Conservation (phyloP, 208 protist genomes). For the Leishmania tarentolae region DNA sequence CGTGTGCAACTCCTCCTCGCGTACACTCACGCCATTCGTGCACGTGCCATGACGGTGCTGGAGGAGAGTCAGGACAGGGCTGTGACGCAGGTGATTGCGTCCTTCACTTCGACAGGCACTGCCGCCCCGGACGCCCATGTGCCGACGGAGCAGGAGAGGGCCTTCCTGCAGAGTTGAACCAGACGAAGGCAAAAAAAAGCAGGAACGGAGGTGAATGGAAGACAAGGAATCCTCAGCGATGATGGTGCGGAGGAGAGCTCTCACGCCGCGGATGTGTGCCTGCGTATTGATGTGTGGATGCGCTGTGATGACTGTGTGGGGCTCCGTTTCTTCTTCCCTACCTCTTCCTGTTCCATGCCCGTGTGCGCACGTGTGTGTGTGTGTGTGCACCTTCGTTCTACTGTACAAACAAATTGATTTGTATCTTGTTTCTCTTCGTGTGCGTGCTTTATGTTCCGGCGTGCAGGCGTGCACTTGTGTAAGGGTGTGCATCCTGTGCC, state of each 20-base stretch:
- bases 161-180: slow-evolving; percentile 21
- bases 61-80: slow-evolving; percentile 17
- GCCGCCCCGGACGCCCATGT: slow-evolving; percentile 15
- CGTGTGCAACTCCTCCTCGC: slow-evolving; percentile 25
- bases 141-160: slow-evolving; percentile 27
- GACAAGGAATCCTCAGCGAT: background rate
- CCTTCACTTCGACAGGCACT: slow-evolving; percentile 10
- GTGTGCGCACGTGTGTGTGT: background rate
- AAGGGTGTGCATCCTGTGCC: background rate
- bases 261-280: background rate
- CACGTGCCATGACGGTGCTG: slow-evolving; percentile 23
- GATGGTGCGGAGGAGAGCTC: background rate
- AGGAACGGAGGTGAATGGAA: background rate
- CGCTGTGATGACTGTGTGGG: background rate
- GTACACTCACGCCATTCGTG: slow-evolving; percentile 29
- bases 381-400: background rate
- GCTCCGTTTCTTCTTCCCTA: background rate
- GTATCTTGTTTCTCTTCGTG: background rate
- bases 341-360: background rate
- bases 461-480: background rate
- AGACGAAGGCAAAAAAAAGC: background rate
- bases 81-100: slow-evolving; percentile 13
- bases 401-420: background rate
- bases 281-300: background rate
- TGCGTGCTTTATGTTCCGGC: background rate